These are phyloP conservation scores for Candida labiduridarum DNA, from an alignment of 1,139 yeast species.

Conservation along the genomic window DNA sequence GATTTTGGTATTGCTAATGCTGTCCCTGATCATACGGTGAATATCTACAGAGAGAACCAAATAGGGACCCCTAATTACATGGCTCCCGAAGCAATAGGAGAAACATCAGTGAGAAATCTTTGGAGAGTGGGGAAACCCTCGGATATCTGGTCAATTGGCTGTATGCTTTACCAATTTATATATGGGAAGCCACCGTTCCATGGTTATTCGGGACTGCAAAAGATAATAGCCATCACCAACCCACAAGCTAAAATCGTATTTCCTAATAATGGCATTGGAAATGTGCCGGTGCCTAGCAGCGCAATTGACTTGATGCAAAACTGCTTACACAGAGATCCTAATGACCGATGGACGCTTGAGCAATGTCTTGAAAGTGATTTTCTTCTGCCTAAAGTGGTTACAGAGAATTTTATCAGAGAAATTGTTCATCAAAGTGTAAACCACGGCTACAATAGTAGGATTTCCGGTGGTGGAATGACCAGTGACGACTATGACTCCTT, in stretches of 20 bases:
- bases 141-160: constrained; percentile 98
- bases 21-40: constrained; percentile 89
- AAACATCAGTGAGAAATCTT: constrained; percentile 48
- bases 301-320: constrained; percentile 72
- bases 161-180: constrained; percentile 93
- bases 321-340: constrained; percentile 76
- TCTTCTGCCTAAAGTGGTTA: constrained; percentile 73
- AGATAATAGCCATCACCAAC: constrained; percentile 83
- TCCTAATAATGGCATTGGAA: constrained; percentile 65
- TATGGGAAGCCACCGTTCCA: constrained; percentile 95
- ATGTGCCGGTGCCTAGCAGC: constrained; percentile 65
- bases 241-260: constrained; percentile 79
- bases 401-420: constrained; percentile 66
- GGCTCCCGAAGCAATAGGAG: constrained; percentile 95
- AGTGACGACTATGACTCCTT: constrained; percentile 45
- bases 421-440: constrained; percentile 75
- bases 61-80: constrained; percentile 96
- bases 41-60: constrained; percentile 86
- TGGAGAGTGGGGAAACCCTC: constrained; percentile 96
- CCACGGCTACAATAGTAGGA: constrained; percentile 55
- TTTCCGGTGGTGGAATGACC: constrained; percentile 37
- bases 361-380: constrained; percentile 62
- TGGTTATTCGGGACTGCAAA: constrained; percentile 72
- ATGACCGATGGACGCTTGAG: constrained; percentile 64
- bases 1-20: constrained; percentile 97